These are phyloP conservation scores for Neurospora sp. DNA, from an alignment of 495 filamentous ascomycete species.

Conservation along the genomic window DNA sequence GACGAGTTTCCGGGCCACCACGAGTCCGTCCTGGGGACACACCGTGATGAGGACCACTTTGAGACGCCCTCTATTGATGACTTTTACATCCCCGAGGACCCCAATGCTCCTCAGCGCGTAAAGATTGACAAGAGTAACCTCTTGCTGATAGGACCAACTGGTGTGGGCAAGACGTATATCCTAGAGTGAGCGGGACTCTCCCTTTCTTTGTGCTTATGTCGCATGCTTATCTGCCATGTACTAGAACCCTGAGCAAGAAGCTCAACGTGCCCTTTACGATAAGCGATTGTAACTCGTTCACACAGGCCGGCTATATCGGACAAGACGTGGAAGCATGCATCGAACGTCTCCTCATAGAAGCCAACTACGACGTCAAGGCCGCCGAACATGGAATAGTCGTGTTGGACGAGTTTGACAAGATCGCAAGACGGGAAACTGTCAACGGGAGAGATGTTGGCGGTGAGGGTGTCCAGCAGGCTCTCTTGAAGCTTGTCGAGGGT, in stretches of 20 bases:
- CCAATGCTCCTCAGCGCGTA: conserved; percentile 45
- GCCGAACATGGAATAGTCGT: conserved; percentile 91
- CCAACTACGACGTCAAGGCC: conserved; percentile 77
- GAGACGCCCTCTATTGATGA: conserved; percentile 14
- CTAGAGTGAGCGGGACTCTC: conserved; percentile 44
- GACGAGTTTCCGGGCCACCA: conserved; percentile 76
- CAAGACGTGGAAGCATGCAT: conserved; percentile 93
- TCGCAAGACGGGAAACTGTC: conserved; percentile 50
- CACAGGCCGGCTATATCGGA: conserved; percentile 94
- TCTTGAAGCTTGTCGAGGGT: conserved; percentile 92
- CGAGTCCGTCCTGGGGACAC: conserved; percentile 41
- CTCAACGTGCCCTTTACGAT: conserved; percentile 94
- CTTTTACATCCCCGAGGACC: conserved; percentile 34
- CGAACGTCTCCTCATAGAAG: conserved; percentile 76
- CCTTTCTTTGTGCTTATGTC: neutral
- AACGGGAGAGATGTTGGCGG: conserved; percentile 72
- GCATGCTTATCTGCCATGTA: conserved; percentile 3
- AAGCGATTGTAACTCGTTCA: conserved; percentile 94
- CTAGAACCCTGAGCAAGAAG: conserved; percentile 40
- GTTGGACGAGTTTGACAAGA: conserved; percentile 94
- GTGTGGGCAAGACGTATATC: conserved; percentile 95
- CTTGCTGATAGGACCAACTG: conserved; percentile 84
- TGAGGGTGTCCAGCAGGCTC: conserved; percentile 91
- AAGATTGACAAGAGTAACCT: conserved; percentile 95
- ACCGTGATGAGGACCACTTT: conserved; percentile 13